Evolutionary conservation across 2,329 filamentous ascomycete species (phyloP).

Genomic region (Epicoccum sorghinum): DNA sequence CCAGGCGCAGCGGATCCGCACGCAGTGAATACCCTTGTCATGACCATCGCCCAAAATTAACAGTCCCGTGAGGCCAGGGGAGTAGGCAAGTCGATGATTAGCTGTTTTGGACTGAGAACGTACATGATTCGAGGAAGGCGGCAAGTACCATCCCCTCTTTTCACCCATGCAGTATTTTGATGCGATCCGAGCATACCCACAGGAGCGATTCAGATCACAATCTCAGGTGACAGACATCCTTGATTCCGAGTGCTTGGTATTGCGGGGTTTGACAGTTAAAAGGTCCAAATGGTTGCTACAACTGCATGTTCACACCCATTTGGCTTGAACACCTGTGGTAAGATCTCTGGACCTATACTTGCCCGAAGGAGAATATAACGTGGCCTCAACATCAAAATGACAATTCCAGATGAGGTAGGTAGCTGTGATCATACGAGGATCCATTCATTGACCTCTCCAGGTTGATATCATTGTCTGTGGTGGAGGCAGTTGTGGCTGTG

Average conservation of each 20-base stretch:
- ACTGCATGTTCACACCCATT: conserved; percentile 30
- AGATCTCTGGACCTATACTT: conserved; percentile 7
- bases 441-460: conserved; percentile 22
- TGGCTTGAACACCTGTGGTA: conserved; percentile 39
- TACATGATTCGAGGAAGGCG: conserved; percentile 19
- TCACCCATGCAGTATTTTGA: conserved; percentile 26
- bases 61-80: conserved; percentile 15
- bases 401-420: conserved; percentile 68
- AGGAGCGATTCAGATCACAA: conserved; percentile 19
- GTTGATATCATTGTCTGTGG: conserved; percentile 82
- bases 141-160: conserved; percentile 34
- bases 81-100: conserved; percentile 18
- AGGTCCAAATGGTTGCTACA: conserved; percentile 23
- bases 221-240: conserved; percentile 31
- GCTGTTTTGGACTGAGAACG: conserved; percentile 10
- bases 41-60: conserved; percentile 15
- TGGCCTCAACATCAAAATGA: conserved; percentile 51
- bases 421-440: background rate
- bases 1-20: conserved; percentile 40
- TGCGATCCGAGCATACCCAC: conserved; percentile 21
- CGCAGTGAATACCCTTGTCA: conserved; percentile 17
- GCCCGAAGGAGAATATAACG: background rate
- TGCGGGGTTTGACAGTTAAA: conserved; percentile 44
- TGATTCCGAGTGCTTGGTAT: conserved; percentile 28
- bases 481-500: conserved; percentile 69